Conservation (phyloP, 2,329 filamentous ascomycete species). For the Exophiala oligosperma region DNA sequence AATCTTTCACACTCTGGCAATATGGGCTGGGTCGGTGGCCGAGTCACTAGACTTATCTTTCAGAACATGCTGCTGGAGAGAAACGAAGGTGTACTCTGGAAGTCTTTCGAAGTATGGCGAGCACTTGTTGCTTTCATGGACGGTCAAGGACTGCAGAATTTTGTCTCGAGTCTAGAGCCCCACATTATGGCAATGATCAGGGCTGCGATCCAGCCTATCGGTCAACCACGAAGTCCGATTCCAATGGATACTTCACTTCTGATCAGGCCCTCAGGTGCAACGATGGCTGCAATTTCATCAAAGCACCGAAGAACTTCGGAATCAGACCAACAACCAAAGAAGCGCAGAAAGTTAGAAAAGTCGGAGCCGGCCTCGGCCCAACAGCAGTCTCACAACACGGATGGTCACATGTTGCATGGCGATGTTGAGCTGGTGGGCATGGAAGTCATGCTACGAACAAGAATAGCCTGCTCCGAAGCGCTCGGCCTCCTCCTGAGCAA, state of each 20-base stretch:
- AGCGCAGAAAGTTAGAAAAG: conserved; percentile 79
- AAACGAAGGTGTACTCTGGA: conserved; percentile 76
- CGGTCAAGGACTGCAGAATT: conserved; percentile 62
- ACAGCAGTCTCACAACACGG: conserved; percentile 83
- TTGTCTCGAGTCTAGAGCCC: conserved; percentile 70
- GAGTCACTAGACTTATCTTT: conserved; percentile 83
- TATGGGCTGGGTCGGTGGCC: conserved; percentile 89
- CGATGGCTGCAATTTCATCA: conserved; percentile 58
- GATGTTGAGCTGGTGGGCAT: conserved; percentile 92
- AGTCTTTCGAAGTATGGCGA: conserved; percentile 85
- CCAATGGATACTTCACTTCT: conserved; percentile 89
- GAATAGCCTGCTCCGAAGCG: conserved; percentile 81
- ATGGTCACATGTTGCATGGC: conserved; percentile 96
- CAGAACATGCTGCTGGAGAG: conserved; percentile 94
- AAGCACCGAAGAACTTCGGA: conserved; percentile 44
- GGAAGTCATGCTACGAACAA: conserved; percentile 84
- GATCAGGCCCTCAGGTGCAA: conserved; percentile 87
- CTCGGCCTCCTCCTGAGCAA: conserved; percentile 80
- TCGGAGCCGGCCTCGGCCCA: conserved; percentile 66
- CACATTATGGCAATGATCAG: conserved; percentile 81
- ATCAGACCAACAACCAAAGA: conserved; percentile 46
- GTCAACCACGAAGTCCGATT: conserved; percentile 84
- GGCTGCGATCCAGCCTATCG: conserved; percentile 85
- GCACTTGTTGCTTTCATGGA: conserved; percentile 44
- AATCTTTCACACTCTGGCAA: conserved; percentile 77